Base-by-base conservation (phyloP, 1,284 basidiomycete species). In the Malassezia furfur region DNA sequence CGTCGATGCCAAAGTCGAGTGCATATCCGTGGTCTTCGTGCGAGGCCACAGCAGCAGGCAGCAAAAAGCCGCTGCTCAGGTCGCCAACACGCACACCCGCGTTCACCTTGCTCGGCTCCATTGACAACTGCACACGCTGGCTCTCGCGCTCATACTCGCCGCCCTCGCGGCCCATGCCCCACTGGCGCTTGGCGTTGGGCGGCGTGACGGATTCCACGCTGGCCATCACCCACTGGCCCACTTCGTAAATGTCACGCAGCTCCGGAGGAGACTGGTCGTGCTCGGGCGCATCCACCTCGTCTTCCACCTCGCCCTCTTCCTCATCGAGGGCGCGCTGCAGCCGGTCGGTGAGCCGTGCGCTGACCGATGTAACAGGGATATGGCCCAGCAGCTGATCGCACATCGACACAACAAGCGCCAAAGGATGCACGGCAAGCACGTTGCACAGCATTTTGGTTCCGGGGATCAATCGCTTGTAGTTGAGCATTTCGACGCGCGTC, bases 381-480 rank as follows among this genome's bases (percentile, higher is more conserved):
- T 98, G 91, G 4, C 84, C 94, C 62, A 91, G 82, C 39, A 99
- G 83, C 78, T 98, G 93, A 73, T 91, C 88, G 21, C 94, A 93
- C 21, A 99, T 80, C 7, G 91, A 96, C 22, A 98, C 79, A 54
- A 98, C 83, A 40, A 99, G 81, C 44, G 88, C 88, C 22, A 98
- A 83, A 3, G 93, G 88, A 61, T 90, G 84, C 45, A 98, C 82
- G 14, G 86, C 84, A 63, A 89, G 81, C 47, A 99, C 81, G 76
- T 90, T 87, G 32, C 85, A 85, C 32, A 98, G 80, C 17, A 96
- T 80, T 69, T 85, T 87, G 79, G 90, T 89, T 34, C 91, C 93
- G 32, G 84, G 79, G 35, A 81, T 77, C 8, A 96, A 79, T 63
- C 91, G 84, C 88, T 40, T 64, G 59, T 70, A 69, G 25, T 68